Base-by-base conservation (phyloP, 2,329 filamentous ascomycete species). In the Cladophialophora immunda region DNA sequence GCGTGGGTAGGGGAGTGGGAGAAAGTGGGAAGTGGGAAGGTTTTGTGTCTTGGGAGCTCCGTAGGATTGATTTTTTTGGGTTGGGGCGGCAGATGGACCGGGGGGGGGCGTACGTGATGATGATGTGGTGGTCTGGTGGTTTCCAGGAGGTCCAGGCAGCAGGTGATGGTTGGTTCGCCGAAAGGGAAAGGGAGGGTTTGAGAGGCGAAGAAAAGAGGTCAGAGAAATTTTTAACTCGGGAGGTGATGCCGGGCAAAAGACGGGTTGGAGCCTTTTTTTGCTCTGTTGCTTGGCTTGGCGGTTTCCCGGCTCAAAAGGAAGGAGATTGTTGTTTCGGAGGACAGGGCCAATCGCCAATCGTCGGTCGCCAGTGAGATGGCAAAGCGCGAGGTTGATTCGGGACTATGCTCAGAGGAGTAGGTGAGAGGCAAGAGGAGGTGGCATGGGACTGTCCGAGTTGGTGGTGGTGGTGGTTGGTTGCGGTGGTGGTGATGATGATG, bases 1-100 rank as follows among this genome's bases (percentile, higher is more conserved):
- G 52, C 47, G 62, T 65, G 63, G 63, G 57, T 65, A 61, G 57
- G 41, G 54, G 60, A 57, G 65, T 64, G 60, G 58, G 58, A 47
- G 58, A 41, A 57, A 58, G 65, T 53, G 55, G 63, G 38, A 68
- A 62, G 68, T 64, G 65, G 66, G 68, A 66, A 68, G 68, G 64
- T 70, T 68, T 66, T 64, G 62, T 66, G 58, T 68, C 61, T 69
- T 67, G 68, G 64, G 55, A 41, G 62, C 56, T 61, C 47, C 58
- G 57, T 59, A 25, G 45, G 22, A 25, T 34, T 29, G 17, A 53
- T 61, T 61, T 59, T 60, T 67, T 66, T 64, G 63, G 58, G 58
- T 52, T 61, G 58, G 58, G 58, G 58, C 58, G 58, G 58, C 58
- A 61, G 58, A 52, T 61, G 45, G 36, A n/a, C n/a, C n/a, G 9